These are phyloP conservation scores for Arachnomyces sp. DNA, from an alignment of 2,329 filamentous ascomycete species.

Conservation along the genomic window DNA sequence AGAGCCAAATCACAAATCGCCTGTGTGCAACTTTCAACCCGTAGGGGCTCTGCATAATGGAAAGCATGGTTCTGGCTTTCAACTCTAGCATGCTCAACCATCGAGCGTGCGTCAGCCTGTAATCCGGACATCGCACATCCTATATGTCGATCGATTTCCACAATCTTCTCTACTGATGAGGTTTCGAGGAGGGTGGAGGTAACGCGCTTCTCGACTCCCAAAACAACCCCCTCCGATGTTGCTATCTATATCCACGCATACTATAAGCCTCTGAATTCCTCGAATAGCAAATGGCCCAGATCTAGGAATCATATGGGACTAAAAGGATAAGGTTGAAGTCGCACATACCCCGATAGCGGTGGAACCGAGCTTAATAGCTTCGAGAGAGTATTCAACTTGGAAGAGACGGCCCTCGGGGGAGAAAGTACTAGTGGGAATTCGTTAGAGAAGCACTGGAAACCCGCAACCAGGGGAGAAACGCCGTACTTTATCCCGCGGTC, in stretches of 20 bases:
- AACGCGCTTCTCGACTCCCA: slow-evolving; percentile 98
- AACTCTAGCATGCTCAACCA: slow-evolving; percentile 97
- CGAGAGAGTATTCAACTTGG: slow-evolving; percentile 99
- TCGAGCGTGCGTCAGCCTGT: slow-evolving; percentile 92
- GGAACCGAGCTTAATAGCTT: slow-evolving; percentile 98
- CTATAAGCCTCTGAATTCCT: not conserved
- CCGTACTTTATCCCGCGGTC: slow-evolving; percentile 96
- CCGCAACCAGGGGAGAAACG: slow-evolving; percentile 11
- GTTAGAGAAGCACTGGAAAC: slow-evolving; percentile 17
- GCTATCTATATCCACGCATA: slow-evolving; percentile 51
- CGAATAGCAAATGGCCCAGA: too few relatives aligned
- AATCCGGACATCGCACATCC: slow-evolving; percentile 98
- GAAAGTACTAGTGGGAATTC: slow-evolving; percentile 65
- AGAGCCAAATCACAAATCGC: slow-evolving; percentile 96
- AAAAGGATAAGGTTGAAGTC: not conserved
- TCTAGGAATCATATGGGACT: not conserved
- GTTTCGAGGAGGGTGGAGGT: slow-evolving; percentile 96
- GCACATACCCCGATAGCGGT: slow-evolving; percentile 80
- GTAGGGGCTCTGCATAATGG: slow-evolving; percentile 92
- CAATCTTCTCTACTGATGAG: slow-evolving; percentile 97
- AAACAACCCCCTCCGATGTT: slow-evolving; percentile 87
- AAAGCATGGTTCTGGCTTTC: slow-evolving; percentile 96
- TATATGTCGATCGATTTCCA: slow-evolving; percentile 98
- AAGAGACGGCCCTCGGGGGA: slow-evolving; percentile 98
- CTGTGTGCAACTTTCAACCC: slow-evolving; percentile 96